phyloP scores from a whole-genome alignment of 495 filamentous ascomycete species.

The Oleoguttula mirabilis region DNA sequence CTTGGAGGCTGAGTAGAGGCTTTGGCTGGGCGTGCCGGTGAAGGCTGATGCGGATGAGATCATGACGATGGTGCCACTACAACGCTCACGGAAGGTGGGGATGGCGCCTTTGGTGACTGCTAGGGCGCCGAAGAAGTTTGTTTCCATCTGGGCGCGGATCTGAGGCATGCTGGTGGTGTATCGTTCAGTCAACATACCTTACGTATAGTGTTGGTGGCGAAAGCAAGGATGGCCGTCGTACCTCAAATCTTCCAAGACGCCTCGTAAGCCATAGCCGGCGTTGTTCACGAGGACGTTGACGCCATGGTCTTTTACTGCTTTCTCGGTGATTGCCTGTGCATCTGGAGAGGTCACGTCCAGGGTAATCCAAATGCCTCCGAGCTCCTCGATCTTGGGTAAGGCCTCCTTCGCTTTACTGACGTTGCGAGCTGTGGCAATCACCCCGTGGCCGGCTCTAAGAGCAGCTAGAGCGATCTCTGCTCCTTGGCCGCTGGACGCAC shows the following conservation, averaged over 20 bases:
- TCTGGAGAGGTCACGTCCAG: conserved; percentile 11
- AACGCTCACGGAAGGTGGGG: conserved; percentile 17
- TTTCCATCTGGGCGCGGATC: conserved; percentile 21
- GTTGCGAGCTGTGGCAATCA: conserved; percentile 13
- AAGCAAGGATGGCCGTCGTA: background rate
- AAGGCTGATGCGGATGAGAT: conserved; percentile 20
- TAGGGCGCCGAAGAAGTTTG: conserved; percentile 24
- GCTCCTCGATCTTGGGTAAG: conserved; percentile 6
- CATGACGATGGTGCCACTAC: conserved; percentile 21
- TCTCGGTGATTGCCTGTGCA: conserved; percentile 4
- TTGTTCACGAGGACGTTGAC: conserved; percentile 17
- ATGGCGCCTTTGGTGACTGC: conserved; percentile 20
- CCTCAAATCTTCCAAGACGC: conserved; percentile 20
- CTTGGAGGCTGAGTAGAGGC: conserved; percentile 22
- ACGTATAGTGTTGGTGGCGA: no score
- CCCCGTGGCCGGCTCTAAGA: conserved; percentile 5
- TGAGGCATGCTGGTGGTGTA: conserved; percentile 12
- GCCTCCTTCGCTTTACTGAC: conserved; percentile 1
- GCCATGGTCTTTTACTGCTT: conserved; percentile 2
- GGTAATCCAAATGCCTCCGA: conserved; percentile 8
- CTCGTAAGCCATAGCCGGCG: conserved; percentile 18
- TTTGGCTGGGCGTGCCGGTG: conserved; percentile 7
- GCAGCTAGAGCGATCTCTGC: conserved; percentile 9
- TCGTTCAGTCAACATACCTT: background rate
- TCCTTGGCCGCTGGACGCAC: conserved; percentile 13